phyloP scores from a whole-genome alignment of 2,329 filamentous ascomycete species.

The Verticillium tricorpus region DNA sequence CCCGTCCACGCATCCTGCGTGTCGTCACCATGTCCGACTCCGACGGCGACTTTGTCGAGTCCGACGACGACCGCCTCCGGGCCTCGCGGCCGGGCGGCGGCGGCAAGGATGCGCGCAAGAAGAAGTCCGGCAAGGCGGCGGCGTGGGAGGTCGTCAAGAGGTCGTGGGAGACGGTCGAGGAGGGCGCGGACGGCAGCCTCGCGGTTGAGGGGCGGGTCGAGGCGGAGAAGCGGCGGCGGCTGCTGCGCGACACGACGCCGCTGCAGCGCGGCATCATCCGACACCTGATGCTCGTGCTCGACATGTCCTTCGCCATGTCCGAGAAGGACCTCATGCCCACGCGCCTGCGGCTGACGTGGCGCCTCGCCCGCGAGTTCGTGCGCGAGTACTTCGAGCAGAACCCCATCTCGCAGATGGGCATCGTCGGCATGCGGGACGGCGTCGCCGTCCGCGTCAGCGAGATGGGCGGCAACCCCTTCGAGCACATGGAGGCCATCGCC shows the following conservation, averaged over 20 bases:
- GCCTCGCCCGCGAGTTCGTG: conserved; percentile 83
- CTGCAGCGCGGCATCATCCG: conserved; percentile 95
- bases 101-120: conserved; percentile 15
- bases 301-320: conserved; percentile 88
- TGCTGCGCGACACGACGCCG: conserved; percentile 90
- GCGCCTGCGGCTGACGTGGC: conserved; percentile 75
- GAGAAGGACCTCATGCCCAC: conserved; percentile 94
- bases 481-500: conserved; percentile 76
- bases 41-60: conserved; percentile 65
- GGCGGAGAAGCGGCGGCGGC: conserved; percentile 72
- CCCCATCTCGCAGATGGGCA: conserved; percentile 90
- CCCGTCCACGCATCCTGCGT: not conserved
- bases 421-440: conserved; percentile 91
- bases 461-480: conserved; percentile 84
- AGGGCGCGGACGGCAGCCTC: conserved; percentile 75
- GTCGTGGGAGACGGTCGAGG: conserved; percentile 70
- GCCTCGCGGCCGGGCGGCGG: conserved; percentile 30
- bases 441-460: conserved; percentile 82
- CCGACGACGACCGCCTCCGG: conserved; percentile 59
- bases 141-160: conserved; percentile 65
- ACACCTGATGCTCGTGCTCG: conserved; percentile 86
- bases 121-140: conserved; percentile 30
- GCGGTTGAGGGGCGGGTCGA: conserved; percentile 73
- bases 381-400: conserved; percentile 98
- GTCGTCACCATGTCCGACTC: conserved; percentile 60